Percentiles rank a stretch among this genome's conserved stretches.
These are phyloP conservation scores for Sistotremastrum suecicum DNA, from an alignment of 768 basidiomycete genomes.

Conservation along the genomic window DNA sequence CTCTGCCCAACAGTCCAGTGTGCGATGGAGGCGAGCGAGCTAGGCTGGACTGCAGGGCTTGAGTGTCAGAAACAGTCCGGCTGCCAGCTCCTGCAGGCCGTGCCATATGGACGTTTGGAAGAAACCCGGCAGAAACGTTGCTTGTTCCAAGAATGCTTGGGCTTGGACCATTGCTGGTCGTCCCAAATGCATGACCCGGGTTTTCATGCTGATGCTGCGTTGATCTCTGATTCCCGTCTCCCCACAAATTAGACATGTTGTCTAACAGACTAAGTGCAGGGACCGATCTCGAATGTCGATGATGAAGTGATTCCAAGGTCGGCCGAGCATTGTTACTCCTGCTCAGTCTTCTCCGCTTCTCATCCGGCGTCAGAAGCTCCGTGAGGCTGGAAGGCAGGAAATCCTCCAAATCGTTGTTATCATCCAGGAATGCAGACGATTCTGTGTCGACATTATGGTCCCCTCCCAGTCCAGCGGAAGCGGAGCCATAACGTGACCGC, in stretches of 20 bases:
- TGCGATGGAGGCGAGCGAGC: no score
- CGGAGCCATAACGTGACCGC: no score
- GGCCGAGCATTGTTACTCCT: slow-evolving; percentile 38
- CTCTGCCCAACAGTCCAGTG: no score
- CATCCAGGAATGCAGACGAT: slow-evolving; percentile 28
- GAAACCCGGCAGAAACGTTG: slow-evolving; percentile 7
- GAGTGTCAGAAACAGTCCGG: no score
- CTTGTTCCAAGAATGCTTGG: slow-evolving; percentile 8
- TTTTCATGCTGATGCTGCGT: no score
- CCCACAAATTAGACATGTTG: slow-evolving; percentile 27
- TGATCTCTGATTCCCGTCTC: no score
- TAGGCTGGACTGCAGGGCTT: no score
- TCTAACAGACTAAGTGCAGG: slow-evolving; percentile 65
- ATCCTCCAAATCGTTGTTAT: slow-evolving; percentile 75
- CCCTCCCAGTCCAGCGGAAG: no score
- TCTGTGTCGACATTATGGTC: slow-evolving; percentile 5
- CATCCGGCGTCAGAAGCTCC: slow-evolving; percentile 81
- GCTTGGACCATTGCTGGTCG: slow-evolving; percentile 2
- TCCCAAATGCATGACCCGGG: background rate
- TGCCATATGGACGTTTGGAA: background rate
- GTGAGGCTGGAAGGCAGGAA: slow-evolving; percentile 81
- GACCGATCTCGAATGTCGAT: slow-evolving; percentile 74
- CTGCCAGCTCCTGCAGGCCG: no score
- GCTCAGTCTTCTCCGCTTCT: slow-evolving; percentile 70
- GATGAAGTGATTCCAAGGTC: slow-evolving; percentile 24